Evolutionary conservation across 345 rosid genomes (phyloP).

Genomic region (Chamaenerion angustifolium): DNA sequence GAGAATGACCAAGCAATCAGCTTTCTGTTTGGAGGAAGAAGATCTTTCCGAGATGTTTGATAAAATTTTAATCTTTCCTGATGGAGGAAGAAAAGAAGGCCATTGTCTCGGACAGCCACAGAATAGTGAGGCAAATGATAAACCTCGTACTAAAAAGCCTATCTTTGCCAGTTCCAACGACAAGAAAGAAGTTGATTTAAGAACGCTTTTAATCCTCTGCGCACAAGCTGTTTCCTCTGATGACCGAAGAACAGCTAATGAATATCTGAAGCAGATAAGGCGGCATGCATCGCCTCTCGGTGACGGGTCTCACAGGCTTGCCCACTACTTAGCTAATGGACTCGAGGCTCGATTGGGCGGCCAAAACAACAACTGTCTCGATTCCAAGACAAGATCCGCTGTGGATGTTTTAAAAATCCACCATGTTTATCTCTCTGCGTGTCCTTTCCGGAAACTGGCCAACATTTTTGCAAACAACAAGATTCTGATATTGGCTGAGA

Average conservation of each 20-base stretch:
- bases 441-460: constrained; percentile 25
- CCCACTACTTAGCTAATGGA: constrained; percentile 32
- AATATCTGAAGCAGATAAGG: constrained; percentile 26
- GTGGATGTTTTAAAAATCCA: constrained; percentile 22
- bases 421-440: constrained; percentile 14
- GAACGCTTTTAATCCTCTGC: constrained; percentile 31
- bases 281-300: constrained; percentile 23
- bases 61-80: constrained; percentile 23
- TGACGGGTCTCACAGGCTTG: constrained; percentile 32
- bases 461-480: constrained; percentile 18
- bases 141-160: constrained; percentile 11
- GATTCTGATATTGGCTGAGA: constrained; percentile 19
- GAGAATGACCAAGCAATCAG: constrained; percentile 33
- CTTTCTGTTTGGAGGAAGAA: constrained; percentile 20
- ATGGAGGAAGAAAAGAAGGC: constrained; percentile 1
- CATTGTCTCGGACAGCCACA: constrained; percentile 1
- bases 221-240: constrained; percentile 27
- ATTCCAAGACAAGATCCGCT: constrained; percentile 13
- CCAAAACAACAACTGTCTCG: constrained; percentile 6
- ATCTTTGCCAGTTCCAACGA: background rate
- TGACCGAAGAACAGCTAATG: constrained; percentile 18
- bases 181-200: constrained; percentile 26
- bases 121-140: constrained; percentile 9
- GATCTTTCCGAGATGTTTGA: constrained; percentile 29
- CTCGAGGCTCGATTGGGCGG: constrained; percentile 24